Evolutionary conservation across 2,329 filamentous ascomycete genomes (phyloP), one percentile per base, ranked within the genome.

Genomic region (Pyricularia sp.): DNA sequence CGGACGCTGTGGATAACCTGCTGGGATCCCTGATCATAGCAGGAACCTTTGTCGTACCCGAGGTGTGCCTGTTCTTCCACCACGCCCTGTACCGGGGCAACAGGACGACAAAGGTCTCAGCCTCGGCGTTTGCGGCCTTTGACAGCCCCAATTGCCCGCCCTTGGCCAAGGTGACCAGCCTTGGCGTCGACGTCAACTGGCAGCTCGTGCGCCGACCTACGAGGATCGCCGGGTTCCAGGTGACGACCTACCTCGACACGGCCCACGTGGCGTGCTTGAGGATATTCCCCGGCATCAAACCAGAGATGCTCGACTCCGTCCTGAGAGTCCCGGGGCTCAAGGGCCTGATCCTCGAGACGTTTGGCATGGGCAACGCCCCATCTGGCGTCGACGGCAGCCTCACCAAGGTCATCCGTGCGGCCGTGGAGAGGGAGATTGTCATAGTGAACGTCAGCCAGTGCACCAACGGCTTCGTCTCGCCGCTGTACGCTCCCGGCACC

Each of bases 381-480:
- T 91, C 90, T 58, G 93, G 92, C 33, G 85, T 89, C 65, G 92
- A 95, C 76, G 92, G 92, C 69, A 89, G 88, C 67, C 85, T 97
- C 77, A 93, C 91, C 20, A 88, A 88, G 68, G 91, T 94, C 66
- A 88, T 97, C 74, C 85, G 87, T 23, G 86, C 88, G 63, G 93
- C 92, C 26, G 92, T 97, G 59, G 83, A 89, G 75, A 87, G 92
- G 70, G 93, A 92, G 55, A 89, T 95, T 72, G 88, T 95, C 70
- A 90, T 97, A 70, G 92, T 97, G 72, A 97, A 96, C 76, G 90
- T 97, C 70, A 96, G 92, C 67, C 94, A 97, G 81, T 97, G 94
- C 83, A 85, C 90, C 73, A 90, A 86, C 70, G 91, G 91, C 63
- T 91, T 90, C 74, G 91, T 93, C 25, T 92, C 88, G 67, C 90